phyloP scores from a whole-genome alignment of 2,329 filamentous ascomycete genomes.

The Penicillium expansum region DNA sequence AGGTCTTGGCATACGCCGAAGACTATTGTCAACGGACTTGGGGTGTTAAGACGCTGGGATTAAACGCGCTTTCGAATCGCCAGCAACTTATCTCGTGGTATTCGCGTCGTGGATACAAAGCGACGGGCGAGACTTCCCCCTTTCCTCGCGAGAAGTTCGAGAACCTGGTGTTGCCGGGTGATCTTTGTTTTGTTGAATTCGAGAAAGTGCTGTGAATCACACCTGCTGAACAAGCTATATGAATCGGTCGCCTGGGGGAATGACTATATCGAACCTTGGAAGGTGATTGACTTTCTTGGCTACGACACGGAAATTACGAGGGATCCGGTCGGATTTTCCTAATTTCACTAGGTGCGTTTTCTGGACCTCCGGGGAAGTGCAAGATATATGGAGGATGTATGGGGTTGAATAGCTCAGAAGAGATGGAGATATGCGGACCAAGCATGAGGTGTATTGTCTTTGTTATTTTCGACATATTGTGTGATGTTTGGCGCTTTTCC shows the following conservation, averaged over 20 bases:
- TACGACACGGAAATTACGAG: too few species aligned
- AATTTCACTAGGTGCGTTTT: background rate
- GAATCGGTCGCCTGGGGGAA: background rate
- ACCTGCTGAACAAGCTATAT: background rate
- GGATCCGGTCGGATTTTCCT: background rate
- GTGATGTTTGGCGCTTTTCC: too few species aligned
- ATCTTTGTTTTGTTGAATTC: constrained; percentile 29
- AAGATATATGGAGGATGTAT: too few species aligned
- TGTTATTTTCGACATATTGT: too few species aligned
- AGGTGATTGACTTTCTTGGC: background rate
- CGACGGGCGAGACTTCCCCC: constrained; percentile 22
- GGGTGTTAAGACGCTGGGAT: constrained; percentile 16
- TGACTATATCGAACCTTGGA: too few species aligned
- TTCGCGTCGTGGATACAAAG: constrained; percentile 26
- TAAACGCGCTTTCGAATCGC: constrained; percentile 32
- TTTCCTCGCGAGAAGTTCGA: constrained; percentile 23
- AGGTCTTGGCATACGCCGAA: constrained; percentile 30
- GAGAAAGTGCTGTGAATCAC: constrained; percentile 10
- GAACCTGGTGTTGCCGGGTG: constrained; percentile 18
- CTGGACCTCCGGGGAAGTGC: too few species aligned
- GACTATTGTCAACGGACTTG: constrained; percentile 25
- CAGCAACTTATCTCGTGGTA: constrained; percentile 32
- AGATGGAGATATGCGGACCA: too few species aligned
- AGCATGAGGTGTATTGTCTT: too few species aligned
- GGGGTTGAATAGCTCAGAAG: too few species aligned